These are phyloP conservation scores for Strigomonas culicis DNA, from an alignment of 208 protist species.

Conservation along the genomic window DNA sequence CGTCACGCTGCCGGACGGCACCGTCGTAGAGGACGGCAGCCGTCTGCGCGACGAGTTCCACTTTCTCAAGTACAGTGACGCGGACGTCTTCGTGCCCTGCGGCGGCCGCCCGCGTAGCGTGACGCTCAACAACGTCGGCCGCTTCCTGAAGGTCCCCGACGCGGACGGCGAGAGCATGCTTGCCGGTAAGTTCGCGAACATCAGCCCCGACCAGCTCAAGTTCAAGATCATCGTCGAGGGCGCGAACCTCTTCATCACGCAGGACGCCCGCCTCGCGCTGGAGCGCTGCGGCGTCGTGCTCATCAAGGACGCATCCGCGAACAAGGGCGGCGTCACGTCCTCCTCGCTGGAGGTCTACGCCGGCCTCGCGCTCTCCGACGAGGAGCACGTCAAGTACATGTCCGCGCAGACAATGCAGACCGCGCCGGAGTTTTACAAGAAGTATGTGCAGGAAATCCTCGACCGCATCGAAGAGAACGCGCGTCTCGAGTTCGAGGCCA, in stretches of 20 bases:
- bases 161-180: slow-evolving; percentile 70
- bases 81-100: slow-evolving; percentile 96
- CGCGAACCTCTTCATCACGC: slow-evolving; percentile 97
- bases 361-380: slow-evolving; percentile 91
- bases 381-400: slow-evolving; percentile 90
- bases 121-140: slow-evolving; percentile 89
- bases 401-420: slow-evolving; percentile 53
- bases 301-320: slow-evolving; percentile 93
- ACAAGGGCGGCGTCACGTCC: slow-evolving; percentile 97
- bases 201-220: slow-evolving; percentile 48
- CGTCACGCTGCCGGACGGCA: slow-evolving; percentile 86
- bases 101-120: slow-evolving; percentile 94
- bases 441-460: slow-evolving; percentile 90
- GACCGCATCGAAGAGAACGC: slow-evolving; percentile 86
- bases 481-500: slow-evolving; percentile 86
- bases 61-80: slow-evolving; percentile 76
- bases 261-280: slow-evolving; percentile 90
- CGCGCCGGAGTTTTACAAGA: slow-evolving; percentile 90
- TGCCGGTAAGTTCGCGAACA: slow-evolving; percentile 43
- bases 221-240: slow-evolving; percentile 96
- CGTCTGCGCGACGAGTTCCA: slow-evolving; percentile 94
- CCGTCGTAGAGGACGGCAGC: slow-evolving; percentile 52
- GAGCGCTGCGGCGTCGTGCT: slow-evolving; percentile 83
- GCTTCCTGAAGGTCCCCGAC: slow-evolving; percentile 67
- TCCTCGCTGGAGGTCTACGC: slow-evolving; percentile 96